Evolutionary conservation across 768 basidiomycete genomes (phyloP), one percentile per base, ranked within the genome.

Genomic region (Macrolepiota albuminosa): DNA sequence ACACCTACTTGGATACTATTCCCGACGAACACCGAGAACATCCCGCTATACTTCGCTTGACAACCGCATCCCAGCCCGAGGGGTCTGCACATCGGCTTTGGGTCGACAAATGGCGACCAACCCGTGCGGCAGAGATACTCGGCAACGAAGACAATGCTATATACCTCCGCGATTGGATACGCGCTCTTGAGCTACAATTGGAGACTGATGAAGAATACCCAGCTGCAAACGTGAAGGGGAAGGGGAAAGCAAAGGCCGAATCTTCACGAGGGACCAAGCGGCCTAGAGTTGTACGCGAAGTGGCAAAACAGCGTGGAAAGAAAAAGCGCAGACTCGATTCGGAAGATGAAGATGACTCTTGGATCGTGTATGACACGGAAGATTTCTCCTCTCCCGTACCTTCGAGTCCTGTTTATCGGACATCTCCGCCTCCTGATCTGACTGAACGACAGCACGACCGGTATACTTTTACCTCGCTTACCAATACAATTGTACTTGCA

Each of bases 401-500:
- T 14, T 54, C 31, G 16, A 50, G 40, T 42, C 56, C 50, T 40
- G 31, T 21, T 51, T 42, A n/a, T 52, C 40, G 33, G 7, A 8
- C 31, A 21, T 51, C 56, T 29, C 48, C 52, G 8, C 34, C 54
- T 21, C 36, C 45, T 10, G 24, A 31, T 10, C 26, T 42, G 1
- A 43, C 13, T 31, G 34, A 37, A 34, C 21, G 0, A 21, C 21
- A 21, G 21, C 29, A 34, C 9, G 48, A 53, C 11, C 2, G 16
- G 3, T 63, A 70, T 24, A 61, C 68, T 31, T 70, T 76, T 45
- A 75, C 77, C 45, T 72, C 78, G 51, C 78, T 98, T 37, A 87
- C 88, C 51, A 98, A 98, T 71, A 89, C 93, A 0, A 89, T 98
- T 52, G 76, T 99, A 14, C 81, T 99, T 43, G 70, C 77, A 46